Evolutionary conservation across 352 stramenopile genomes (phyloP).

Genomic region (Pythium aquatile): DNA sequence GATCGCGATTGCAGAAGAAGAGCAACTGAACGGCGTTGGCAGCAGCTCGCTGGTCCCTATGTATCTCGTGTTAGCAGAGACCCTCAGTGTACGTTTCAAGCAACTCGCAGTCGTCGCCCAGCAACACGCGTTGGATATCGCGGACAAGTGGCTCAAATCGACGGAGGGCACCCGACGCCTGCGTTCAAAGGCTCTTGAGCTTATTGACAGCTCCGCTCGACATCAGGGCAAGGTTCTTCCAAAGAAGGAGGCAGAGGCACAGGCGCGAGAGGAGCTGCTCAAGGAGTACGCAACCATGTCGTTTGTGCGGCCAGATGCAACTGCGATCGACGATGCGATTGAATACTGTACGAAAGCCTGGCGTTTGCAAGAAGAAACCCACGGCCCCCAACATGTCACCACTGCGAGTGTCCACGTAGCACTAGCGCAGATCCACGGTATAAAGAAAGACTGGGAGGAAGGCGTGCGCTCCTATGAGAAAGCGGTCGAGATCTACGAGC

Average conservation of each 20-base stretch:
- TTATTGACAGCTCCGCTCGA: constrained; percentile 30
- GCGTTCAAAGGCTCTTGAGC: constrained; percentile 41
- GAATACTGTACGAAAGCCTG: constrained; percentile 67
- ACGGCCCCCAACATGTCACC: constrained; percentile 52
- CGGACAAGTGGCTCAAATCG: constrained; percentile 51
- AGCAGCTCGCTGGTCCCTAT: constrained; percentile 39
- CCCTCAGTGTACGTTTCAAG: constrained; percentile 49
- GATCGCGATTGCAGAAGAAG: constrained; percentile 43
- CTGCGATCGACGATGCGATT: constrained; percentile 57
- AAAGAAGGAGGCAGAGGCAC: constrained; percentile 56
- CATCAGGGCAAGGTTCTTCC: constrained; percentile 24
- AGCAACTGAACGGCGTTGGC: constrained; percentile 34
- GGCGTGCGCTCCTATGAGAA: constrained; percentile 42
- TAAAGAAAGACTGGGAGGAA: constrained; percentile 36
- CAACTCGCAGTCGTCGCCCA: constrained; percentile 45
- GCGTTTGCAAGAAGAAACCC: constrained; percentile 49
- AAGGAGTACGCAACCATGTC: constrained; percentile 39
- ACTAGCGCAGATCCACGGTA: constrained; percentile 55
- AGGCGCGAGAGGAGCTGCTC: constrained; percentile 36
- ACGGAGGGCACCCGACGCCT: constrained; percentile 44
- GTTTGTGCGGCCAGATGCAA: constrained; percentile 27
- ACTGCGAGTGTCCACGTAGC: constrained; percentile 48
- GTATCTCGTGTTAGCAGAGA: constrained; percentile 58
- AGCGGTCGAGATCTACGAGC: constrained; percentile 57
- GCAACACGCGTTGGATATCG: constrained; percentile 41